Percentiles rank a stretch among this genome's conserved stretches.
phyloP scores from a whole-genome alignment of 345 rosid genomes.

The Brassica napus region DNA sequence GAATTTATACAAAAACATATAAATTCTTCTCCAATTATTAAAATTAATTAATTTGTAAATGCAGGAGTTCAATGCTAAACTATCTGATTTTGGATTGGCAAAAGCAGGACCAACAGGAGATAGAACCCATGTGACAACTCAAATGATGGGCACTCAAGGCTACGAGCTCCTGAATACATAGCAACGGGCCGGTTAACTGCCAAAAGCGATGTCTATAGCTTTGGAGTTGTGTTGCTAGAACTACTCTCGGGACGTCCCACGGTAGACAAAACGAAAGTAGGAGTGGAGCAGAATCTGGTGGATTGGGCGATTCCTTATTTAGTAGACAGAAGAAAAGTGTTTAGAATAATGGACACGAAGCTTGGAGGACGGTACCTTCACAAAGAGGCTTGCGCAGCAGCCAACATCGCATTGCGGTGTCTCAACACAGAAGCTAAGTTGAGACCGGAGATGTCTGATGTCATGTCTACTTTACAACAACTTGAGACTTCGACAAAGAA shows the following conservation, averaged over 20 bases:
- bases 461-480: conserved; percentile 46
- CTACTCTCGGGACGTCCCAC: conserved; percentile 16
- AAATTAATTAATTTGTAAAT: neutral
- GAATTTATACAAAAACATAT: neutral
- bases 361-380: conserved; percentile 65
- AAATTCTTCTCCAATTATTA: neutral
- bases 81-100: conserved; percentile 94
- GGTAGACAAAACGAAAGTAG: conserved; percentile 49
- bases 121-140: conserved; percentile 88
- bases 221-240: neutral
- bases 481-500: conserved; percentile 1
- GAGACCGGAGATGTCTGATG: conserved; percentile 62
- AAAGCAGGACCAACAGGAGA: conserved; percentile 97
- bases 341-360: conserved; percentile 34
- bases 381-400: conserved; percentile 56
- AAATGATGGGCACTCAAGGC: conserved; percentile 83
- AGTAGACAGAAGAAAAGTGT: conserved; percentile 54
- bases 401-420: conserved; percentile 57
- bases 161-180: conserved; percentile 41
- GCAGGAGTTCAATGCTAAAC: conserved; percentile 80
- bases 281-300: conserved; percentile 64
- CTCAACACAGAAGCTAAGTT: conserved; percentile 51
- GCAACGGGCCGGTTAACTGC: neutral
- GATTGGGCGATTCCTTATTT: conserved; percentile 76
- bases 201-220: neutral